phyloP scores from a whole-genome alignment of 345 rosid genomes.

The Corymbia maculata region DNA sequence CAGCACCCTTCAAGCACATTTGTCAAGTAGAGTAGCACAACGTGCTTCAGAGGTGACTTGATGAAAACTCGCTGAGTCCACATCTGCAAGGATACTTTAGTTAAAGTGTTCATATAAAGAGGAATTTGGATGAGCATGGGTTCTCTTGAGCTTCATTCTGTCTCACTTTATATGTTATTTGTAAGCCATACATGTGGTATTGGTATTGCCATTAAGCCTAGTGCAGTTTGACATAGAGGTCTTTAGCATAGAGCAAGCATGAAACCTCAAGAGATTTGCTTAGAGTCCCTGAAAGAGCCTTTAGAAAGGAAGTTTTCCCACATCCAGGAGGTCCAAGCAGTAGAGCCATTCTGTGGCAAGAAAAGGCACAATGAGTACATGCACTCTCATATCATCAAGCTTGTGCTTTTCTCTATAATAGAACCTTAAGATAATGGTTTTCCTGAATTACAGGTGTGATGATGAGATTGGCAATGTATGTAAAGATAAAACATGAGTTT shows the following conservation, averaged over 20 bases:
- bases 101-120: not conserved
- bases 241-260: not conserved
- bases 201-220: not conserved
- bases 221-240: not conserved
- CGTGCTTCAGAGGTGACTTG: not conserved
- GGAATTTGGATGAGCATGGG: not conserved
- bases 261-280: constrained; percentile 40
- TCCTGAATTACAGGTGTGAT: not conserved
- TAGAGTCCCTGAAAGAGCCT: constrained; percentile 61
- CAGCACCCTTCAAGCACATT: not conserved
- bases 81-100: not conserved
- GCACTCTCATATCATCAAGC: not conserved
- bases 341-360: constrained; percentile 40
- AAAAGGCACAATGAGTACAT: not conserved
- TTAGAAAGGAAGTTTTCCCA: constrained; percentile 59
- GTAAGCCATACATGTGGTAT: not conserved
- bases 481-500: not conserved
- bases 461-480: not conserved
- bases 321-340: constrained; percentile 84
- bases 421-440: not conserved
- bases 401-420: not conserved
- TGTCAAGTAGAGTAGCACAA: not conserved
- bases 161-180: not conserved
- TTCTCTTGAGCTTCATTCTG: not conserved
- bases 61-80: not conserved